A percentile compares a stretch with the other conserved stretches of the same genome.
These are phyloP conservation scores for Remersonia thermophila DNA, from an alignment of 2,329 filamentous ascomycete genomes.

Conservation along the genomic window DNA sequence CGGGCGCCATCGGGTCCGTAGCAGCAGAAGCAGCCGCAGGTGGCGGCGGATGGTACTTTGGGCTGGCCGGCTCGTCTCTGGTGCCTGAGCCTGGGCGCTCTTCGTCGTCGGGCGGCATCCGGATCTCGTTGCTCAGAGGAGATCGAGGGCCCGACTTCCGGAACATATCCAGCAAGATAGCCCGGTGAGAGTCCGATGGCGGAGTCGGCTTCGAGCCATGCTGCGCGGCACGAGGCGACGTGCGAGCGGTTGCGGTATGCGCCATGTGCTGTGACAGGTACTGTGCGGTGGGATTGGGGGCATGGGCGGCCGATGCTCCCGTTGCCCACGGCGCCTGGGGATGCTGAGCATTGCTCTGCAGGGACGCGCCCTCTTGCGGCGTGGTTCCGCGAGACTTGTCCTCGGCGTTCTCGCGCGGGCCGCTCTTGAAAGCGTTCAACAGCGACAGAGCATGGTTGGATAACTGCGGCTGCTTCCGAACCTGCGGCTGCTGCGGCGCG, in stretches of 20 bases:
- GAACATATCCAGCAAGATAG: slow-evolving; percentile 41
- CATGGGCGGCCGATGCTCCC: slow-evolving; percentile 4
- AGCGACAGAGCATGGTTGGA: slow-evolving; percentile 26
- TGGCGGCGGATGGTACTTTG: slow-evolving; percentile 11
- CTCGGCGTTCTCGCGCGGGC: slow-evolving; percentile 7
- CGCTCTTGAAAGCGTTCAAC: slow-evolving; percentile 29
- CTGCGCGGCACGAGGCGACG: slow-evolving; percentile 6
- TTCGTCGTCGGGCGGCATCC: slow-evolving; percentile 9
- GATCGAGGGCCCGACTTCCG: slow-evolving; percentile 28
- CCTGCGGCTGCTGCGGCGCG: slow-evolving; percentile 14
- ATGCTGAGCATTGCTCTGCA: slow-evolving; percentile 3
- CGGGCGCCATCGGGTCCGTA: slow-evolving; percentile 16
- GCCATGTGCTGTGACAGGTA: slow-evolving; percentile 13
- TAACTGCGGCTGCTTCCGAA: slow-evolving; percentile 16
- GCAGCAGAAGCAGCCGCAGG: slow-evolving; percentile 6
- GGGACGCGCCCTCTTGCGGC: slow-evolving; percentile 4
- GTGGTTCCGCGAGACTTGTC: slow-evolving; percentile 8
- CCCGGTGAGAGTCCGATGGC: slow-evolving; percentile 31
- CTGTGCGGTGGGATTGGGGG: slow-evolving; percentile 12
- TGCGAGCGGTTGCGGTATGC: slow-evolving; percentile 5
- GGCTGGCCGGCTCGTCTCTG: slow-evolving; percentile 4
- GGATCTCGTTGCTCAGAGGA: slow-evolving; percentile 17
- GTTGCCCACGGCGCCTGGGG: slow-evolving; percentile 9
- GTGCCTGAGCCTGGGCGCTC: slow-evolving; percentile 9
- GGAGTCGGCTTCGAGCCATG: slow-evolving; percentile 9